phyloP scores from a whole-genome alignment of 169 alveolate species.

The Plasmodium vivax region DNA sequence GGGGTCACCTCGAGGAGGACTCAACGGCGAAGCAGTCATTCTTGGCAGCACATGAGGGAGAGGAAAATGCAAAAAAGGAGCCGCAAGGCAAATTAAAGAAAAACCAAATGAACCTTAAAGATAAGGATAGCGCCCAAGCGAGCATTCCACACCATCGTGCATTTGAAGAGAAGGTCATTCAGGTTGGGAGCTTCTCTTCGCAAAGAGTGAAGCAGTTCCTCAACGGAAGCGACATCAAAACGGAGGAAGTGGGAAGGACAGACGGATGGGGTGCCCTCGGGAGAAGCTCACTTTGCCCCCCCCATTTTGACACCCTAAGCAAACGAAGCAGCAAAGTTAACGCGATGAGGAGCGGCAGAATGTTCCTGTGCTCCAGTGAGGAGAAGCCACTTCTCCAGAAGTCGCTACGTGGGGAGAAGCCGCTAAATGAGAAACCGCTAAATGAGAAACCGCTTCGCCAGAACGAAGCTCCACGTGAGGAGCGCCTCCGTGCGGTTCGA shows the following conservation, averaged over 20 bases:
- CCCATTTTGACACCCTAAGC: background rate
- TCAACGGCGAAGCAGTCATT: background rate
- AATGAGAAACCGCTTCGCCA: too few species aligned
- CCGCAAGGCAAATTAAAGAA: background rate
- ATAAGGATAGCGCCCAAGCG: background rate
- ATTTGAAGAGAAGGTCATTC: background rate
- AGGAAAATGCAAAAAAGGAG: background rate
- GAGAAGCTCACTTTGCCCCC: background rate
- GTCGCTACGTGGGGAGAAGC: too few species aligned
- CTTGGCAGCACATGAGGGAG: background rate
- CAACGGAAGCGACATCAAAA: background rate
- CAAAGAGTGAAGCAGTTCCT: background rate
- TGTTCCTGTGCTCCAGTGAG: slow-evolving; percentile 6
- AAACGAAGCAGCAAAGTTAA: background rate
- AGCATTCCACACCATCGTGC: background rate
- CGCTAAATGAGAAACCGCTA: too few species aligned
- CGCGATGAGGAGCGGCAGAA: background rate
- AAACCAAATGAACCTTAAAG: background rate
- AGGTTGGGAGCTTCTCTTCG: background rate
- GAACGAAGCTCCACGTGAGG: background rate
- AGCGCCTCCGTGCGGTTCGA: background rate
- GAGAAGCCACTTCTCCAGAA: background rate
- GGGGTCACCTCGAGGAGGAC: background rate
- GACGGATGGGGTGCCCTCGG: background rate
- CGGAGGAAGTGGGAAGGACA: background rate